phyloP scores from a whole-genome alignment of 805 yeast genomes.

The Pichia ethanolica region DNA sequence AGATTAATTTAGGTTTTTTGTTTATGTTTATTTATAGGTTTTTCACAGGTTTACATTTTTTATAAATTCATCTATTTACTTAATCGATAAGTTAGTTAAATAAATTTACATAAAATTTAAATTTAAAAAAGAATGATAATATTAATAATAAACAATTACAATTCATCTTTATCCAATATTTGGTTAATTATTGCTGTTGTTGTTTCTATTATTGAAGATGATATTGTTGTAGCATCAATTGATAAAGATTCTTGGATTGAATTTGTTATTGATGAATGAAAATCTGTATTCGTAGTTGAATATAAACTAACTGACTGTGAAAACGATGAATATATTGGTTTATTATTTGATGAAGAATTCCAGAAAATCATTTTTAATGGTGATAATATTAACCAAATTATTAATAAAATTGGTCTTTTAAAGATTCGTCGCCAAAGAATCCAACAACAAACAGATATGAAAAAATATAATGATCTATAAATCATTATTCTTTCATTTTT shows the following conservation, averaged over 20 bases:
- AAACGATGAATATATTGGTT: background rate
- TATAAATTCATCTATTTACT: background rate
- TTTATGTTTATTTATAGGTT: background rate
- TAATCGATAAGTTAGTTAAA: background rate
- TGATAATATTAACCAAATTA: slow-evolving; percentile 38
- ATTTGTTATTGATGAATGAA: no score
- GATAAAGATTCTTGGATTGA: no score
- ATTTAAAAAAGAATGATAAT: no score
- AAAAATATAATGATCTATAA: slow-evolving; percentile 40
- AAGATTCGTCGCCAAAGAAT: slow-evolving; percentile 44
- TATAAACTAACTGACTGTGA: background rate
- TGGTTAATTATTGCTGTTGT: background rate
- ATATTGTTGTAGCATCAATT: no score
- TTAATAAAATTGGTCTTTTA: slow-evolving; percentile 34
- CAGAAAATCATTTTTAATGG: slow-evolving; percentile 9
- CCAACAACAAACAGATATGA: slow-evolving; percentile 39
- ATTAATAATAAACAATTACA: background rate
- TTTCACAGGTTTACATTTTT: background rate
- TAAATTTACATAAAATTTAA: no score
- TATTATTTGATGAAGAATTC: background rate
- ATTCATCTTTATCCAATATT: slow-evolving; percentile 7
- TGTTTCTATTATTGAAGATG: no score
- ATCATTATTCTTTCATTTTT: slow-evolving; percentile 41
- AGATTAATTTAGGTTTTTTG: slow-evolving; percentile 6
- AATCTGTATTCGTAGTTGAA: background rate